A percentile compares a stretch with the other conserved stretches of the same genome.
Conservation (phyloP, 495 filamentous ascomycete genomes). For the Immersiella caudata region DNA sequence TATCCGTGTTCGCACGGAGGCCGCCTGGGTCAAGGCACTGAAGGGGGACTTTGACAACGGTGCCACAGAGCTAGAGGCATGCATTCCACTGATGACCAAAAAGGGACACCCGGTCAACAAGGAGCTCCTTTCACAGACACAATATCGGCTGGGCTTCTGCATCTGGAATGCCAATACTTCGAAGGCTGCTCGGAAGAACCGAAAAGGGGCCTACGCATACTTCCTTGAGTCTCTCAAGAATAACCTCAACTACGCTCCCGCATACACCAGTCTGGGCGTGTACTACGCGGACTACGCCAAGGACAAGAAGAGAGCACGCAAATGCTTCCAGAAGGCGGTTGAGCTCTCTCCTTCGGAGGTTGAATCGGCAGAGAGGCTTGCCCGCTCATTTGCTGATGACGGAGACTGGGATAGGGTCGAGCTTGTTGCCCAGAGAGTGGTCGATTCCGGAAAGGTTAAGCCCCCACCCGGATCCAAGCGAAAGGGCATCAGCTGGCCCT, state of each 20-base stretch:
- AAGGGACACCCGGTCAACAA: slow-evolving; percentile 50
- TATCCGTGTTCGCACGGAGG: slow-evolving; percentile 75
- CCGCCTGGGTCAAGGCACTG: slow-evolving; percentile 88
- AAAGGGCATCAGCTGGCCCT: slow-evolving; percentile 92
- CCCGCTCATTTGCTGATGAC: slow-evolving; percentile 80
- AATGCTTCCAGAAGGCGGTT: slow-evolving; percentile 96
- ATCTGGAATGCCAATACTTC: slow-evolving; percentile 82
- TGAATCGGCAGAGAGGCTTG: slow-evolving; percentile 83
- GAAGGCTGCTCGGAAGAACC: slow-evolving; percentile 69
- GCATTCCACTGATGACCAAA: slow-evolving; percentile 61
- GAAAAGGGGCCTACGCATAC: slow-evolving; percentile 71
- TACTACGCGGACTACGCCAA: slow-evolving; percentile 90
- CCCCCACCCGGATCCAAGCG: slow-evolving; percentile 89
- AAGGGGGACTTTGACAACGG: slow-evolving; percentile 70
- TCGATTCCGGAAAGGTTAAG: slow-evolving; percentile 87
- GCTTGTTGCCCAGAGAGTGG: slow-evolving; percentile 83
- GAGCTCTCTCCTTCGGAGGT: slow-evolving; percentile 89
- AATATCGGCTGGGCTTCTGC: slow-evolving; percentile 87
- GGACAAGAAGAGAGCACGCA: slow-evolving; percentile 79
- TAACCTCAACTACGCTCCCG: slow-evolving; percentile 87
- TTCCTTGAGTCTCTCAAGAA: slow-evolving; percentile 84
- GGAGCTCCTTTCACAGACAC: slow-evolving; percentile 76
- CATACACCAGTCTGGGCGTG: slow-evolving; percentile 93
- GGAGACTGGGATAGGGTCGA: slow-evolving; percentile 97
- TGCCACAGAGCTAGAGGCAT: slow-evolving; percentile 66